These are phyloP conservation scores for Streptanthus diversifolius DNA, from an alignment of 345 rosid genomes.

Conservation along the genomic window DNA sequence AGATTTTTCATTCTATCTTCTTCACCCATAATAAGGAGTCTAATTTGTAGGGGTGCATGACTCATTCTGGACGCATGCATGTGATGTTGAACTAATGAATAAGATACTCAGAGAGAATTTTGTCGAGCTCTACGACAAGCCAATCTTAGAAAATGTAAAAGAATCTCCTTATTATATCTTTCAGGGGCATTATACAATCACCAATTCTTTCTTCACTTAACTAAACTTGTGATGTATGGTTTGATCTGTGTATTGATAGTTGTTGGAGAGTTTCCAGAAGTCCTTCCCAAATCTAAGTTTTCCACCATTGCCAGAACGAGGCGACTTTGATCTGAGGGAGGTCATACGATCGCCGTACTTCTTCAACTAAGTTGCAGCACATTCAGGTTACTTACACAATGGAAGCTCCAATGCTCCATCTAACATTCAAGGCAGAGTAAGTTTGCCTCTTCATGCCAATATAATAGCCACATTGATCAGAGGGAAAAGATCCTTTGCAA, in stretches of 20 bases:
- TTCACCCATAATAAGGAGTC: slow-evolving; percentile 20
- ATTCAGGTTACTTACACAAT: not conserved
- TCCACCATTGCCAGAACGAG: slow-evolving; percentile 89
- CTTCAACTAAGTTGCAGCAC: slow-evolving; percentile 62
- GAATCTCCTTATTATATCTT: slow-evolving; percentile 28
- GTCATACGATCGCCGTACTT: slow-evolving; percentile 81
- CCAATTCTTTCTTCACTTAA: slow-evolving; percentile 3
- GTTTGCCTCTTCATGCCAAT: slow-evolving; percentile 21
- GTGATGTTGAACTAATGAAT: slow-evolving; percentile 86
- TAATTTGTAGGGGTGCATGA: slow-evolving; percentile 87
- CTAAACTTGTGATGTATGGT: slow-evolving; percentile 13
- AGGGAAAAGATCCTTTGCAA: slow-evolving; percentile 5
- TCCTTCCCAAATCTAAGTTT: slow-evolving; percentile 65
- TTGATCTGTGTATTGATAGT: slow-evolving; percentile 47
- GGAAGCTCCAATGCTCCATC: slow-evolving; percentile 10
- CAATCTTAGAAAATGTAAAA: slow-evolving; percentile 84
- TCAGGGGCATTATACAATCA: not conserved
- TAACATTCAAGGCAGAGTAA: slow-evolving; percentile 19
- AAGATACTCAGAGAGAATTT: slow-evolving; percentile 86
- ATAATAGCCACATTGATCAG: slow-evolving; percentile 6
- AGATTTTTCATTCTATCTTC: not conserved
- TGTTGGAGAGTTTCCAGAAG: slow-evolving; percentile 76
- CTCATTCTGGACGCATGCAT: slow-evolving; percentile 98
- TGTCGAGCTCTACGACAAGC: slow-evolving; percentile 80
- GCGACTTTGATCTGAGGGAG: slow-evolving; percentile 85